phyloP scores from a whole-genome alignment of 768 basidiomycete genomes.

The Phylloporus sp. region DNA sequence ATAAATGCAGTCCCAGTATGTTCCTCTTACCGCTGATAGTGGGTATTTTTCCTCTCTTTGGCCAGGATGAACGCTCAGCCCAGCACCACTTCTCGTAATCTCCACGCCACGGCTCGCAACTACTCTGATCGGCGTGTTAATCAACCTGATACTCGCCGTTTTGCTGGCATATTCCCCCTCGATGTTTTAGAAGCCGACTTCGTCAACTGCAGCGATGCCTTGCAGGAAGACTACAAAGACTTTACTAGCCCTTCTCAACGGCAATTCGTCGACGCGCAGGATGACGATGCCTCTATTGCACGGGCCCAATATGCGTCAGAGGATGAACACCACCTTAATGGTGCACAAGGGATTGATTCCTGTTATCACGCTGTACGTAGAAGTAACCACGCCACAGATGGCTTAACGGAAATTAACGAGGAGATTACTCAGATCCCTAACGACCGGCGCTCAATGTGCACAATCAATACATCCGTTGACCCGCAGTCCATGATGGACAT shows the following conservation, averaged over 20 bases:
- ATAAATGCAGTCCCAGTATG: slow-evolving; percentile 12
- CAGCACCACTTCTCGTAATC: slow-evolving; percentile 5
- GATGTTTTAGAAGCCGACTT: slow-evolving; percentile 6
- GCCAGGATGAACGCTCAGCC: slow-evolving; percentile 10
- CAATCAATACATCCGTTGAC: slow-evolving; percentile 13
- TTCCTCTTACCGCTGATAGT: slow-evolving; percentile 4
- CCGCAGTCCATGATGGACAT: slow-evolving; percentile 23
- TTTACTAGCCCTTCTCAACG: slow-evolving; percentile 9
- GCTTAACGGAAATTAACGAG: slow-evolving; percentile 7
- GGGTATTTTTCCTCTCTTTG: neutral
- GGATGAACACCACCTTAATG: slow-evolving; percentile 13
- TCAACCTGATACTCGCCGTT: slow-evolving; percentile 25
- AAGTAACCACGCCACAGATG: neutral
- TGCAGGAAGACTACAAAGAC: slow-evolving; percentile 11
- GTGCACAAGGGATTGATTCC: slow-evolving; percentile 21
- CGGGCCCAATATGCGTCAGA: slow-evolving; percentile 1
- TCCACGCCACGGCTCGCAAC: neutral
- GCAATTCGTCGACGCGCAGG: slow-evolving; percentile 4
- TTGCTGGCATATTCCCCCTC: slow-evolving; percentile 19
- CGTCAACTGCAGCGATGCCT: slow-evolving; percentile 5
- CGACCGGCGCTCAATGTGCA: slow-evolving; percentile 26
- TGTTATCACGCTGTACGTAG: slow-evolving; percentile 16
- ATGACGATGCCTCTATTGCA: neutral
- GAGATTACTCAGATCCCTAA: slow-evolving; percentile 16
- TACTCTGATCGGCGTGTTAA: neutral